Conservation (phyloP, 352 stramenopile species). For the Stramenopiles sp. region DNA sequence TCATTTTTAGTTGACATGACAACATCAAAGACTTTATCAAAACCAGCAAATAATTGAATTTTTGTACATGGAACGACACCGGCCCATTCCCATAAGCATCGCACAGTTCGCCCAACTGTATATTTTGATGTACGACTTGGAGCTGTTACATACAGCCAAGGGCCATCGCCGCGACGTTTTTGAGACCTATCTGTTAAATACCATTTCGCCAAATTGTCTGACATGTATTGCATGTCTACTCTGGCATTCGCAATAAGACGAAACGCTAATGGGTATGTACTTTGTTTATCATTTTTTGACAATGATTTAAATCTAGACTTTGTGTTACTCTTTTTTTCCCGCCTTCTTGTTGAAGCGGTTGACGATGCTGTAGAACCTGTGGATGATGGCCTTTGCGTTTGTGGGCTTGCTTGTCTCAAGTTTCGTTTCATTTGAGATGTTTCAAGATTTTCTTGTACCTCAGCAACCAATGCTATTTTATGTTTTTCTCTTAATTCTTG, state of each 20-base stretch:
- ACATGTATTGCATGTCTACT: background rate
- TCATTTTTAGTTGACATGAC: conserved; percentile 1
- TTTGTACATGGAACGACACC: background rate
- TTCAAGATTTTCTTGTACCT: background rate
- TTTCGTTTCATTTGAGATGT: no score
- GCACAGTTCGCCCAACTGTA: background rate
- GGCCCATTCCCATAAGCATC: background rate
- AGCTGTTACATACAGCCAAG: background rate
- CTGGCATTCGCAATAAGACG: background rate
- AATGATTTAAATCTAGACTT: no score
- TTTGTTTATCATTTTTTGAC: background rate
- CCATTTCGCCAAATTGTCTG: background rate
- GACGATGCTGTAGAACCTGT: background rate
- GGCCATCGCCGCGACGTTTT: background rate
- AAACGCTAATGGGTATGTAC: background rate
- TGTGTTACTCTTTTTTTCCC: background rate
- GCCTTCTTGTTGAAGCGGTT: no score
- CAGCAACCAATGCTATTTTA: background rate
- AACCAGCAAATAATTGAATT: background rate
- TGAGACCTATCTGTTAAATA: background rate
- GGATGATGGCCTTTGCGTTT: background rate
- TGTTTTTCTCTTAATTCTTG: background rate
- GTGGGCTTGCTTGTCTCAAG: no score
- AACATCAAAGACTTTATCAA: background rate
- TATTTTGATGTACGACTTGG: background rate